A percentile compares a stretch with the other conserved stretches of the same genome.
These are phyloP conservation scores for Centaurea solstitialis DNA, from an alignment of 129 eudicot genomes.

Conservation along the genomic window DNA sequence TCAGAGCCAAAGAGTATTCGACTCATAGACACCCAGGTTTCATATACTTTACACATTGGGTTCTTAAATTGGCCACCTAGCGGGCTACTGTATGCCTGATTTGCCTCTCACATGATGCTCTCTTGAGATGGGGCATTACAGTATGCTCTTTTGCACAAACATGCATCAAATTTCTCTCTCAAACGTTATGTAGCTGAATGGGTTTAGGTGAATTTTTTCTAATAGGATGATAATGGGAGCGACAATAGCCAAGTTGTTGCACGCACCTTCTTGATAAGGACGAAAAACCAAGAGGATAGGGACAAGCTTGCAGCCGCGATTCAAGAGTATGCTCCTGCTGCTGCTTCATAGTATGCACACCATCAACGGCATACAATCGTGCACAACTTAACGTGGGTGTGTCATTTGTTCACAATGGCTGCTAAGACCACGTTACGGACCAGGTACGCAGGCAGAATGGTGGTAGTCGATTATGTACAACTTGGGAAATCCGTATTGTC, in stretches of 20 bases:
- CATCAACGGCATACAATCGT: not conserved
- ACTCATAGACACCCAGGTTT: too few relatives aligned
- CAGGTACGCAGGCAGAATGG: slow-evolving; percentile 23
- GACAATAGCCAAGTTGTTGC: slow-evolving; percentile 57
- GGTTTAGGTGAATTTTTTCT: not conserved
- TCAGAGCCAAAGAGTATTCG: too few relatives aligned
- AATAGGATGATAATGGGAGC: slow-evolving; percentile 58
- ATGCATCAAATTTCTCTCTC: not conserved
- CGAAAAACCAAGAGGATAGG: slow-evolving; percentile 75
- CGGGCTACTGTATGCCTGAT: too few relatives aligned
- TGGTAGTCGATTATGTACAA: slow-evolving; percentile 29
- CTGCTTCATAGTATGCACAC: slow-evolving; percentile 31
- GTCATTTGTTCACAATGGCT: slow-evolving; percentile 12
- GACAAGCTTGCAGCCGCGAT: slow-evolving; percentile 82
- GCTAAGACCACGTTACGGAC: not conserved
- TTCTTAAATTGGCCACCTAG: too few relatives aligned
- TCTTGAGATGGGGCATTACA: too few relatives aligned
- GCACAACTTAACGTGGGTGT: slow-evolving; percentile 17
- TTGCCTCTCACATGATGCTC: too few relatives aligned
- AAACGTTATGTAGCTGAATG: not conserved
- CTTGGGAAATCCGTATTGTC: slow-evolving; percentile 19
- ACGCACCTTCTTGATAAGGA: slow-evolving; percentile 77
- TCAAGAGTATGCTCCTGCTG: slow-evolving; percentile 75
- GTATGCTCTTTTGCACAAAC: not conserved
- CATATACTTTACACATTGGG: too few relatives aligned